Percentiles rank a stretch among this genome's conserved stretches.
These are phyloP conservation scores for Populus davidiana DNA, from an alignment of 345 rosid species.

Conservation along the genomic window DNA sequence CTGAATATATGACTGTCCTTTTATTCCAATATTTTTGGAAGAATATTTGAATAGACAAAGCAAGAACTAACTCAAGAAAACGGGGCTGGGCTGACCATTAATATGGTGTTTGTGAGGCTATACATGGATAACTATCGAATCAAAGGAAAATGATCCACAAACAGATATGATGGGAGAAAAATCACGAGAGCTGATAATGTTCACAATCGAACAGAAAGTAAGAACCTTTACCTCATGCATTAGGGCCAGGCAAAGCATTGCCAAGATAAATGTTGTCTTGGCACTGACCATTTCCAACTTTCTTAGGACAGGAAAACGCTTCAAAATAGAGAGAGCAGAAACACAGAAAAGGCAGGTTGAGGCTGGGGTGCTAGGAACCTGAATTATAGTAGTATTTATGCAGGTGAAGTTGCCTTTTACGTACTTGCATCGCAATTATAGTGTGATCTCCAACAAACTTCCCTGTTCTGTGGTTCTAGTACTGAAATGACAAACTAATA, in stretches of 20 bases:
- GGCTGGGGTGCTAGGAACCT: background rate
- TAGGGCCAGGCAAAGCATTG: slow-evolving; percentile 14
- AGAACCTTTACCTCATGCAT: slow-evolving; percentile 14
- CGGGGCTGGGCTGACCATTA: background rate
- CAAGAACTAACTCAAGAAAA: background rate
- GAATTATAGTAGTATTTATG: background rate
- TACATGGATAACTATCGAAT: background rate
- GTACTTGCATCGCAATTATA: background rate
- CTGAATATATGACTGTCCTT: background rate
- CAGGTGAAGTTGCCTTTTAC: background rate
- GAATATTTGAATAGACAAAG: background rate
- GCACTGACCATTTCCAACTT: background rate
- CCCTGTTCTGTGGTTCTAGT: background rate
- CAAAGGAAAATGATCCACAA: background rate
- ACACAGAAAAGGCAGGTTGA: background rate
- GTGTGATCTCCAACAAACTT: background rate
- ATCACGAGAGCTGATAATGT: background rate
- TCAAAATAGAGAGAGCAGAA: background rate
- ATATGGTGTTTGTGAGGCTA: background rate
- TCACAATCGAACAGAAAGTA: background rate
- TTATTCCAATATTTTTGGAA: background rate
- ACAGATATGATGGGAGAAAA: background rate
- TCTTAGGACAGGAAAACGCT: background rate
- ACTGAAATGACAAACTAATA: background rate
- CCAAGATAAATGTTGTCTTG: slow-evolving; percentile 11